phyloP scores from a whole-genome alignment of 345 rosid genomes.

The Excoecaria cochinchinensis region DNA sequence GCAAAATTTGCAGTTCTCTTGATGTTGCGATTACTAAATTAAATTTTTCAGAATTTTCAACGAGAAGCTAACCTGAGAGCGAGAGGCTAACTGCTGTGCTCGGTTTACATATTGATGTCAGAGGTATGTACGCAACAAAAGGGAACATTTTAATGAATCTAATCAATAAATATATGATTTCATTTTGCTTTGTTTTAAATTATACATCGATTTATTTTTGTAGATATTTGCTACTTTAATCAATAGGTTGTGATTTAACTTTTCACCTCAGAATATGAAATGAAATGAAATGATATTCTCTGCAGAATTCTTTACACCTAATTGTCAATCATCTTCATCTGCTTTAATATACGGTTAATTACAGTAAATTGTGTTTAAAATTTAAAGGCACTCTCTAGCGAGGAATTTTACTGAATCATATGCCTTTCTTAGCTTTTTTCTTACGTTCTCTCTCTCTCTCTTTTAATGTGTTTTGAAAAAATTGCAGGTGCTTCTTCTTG shows the following conservation, averaged over 20 bases:
- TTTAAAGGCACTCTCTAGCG: not conserved
- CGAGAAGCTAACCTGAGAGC: not conserved
- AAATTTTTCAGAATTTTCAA: not conserved
- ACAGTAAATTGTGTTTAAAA: not conserved
- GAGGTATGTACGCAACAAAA: conserved; percentile 1
- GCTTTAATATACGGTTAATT: too few relatives aligned
- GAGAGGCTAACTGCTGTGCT: not conserved
- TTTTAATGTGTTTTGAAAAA: not conserved
- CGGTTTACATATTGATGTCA: conserved; percentile 4
- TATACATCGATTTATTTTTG: not conserved
- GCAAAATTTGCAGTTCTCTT: not conserved
- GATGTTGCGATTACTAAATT: not conserved
- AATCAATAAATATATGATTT: not conserved
- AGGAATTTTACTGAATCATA: not conserved
- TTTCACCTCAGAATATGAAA: too few relatives aligned
- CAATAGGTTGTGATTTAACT: not conserved
- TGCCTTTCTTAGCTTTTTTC: not conserved
- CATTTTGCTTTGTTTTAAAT: not conserved
- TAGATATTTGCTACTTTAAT: not conserved
- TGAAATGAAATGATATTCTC: too few relatives aligned
- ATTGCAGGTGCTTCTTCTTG: not conserved
- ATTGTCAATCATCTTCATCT: too few relatives aligned
- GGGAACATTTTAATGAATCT: not conserved
- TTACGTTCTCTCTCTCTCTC: too few relatives aligned
- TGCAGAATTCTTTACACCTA: not conserved